Conservation (phyloP, 306 rosid genomes). For the apple (Malus domestica) region DNA sequence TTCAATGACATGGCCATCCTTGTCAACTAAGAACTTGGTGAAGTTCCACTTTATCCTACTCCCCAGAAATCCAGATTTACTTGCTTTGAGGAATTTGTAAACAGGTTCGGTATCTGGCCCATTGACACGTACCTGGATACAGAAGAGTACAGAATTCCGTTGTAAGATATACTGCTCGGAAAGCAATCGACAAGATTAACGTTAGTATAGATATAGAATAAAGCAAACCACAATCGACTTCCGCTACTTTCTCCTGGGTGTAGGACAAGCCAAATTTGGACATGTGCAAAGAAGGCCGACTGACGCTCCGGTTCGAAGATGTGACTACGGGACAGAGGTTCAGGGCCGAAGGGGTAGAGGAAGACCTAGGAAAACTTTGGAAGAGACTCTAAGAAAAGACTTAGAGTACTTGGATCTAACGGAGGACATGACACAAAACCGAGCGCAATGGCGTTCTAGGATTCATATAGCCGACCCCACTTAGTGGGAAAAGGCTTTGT, state of each 20-base stretch:
- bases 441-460: too few species aligned
- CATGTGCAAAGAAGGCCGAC: too few species aligned
- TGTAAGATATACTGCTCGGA: not conserved
- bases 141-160: not conserved
- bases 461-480: too few species aligned
- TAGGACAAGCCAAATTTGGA: too few species aligned
- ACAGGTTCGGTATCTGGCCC: conserved; percentile 62
- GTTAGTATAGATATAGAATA: not conserved
- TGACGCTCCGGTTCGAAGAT: too few species aligned
- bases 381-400: too few species aligned
- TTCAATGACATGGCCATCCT: conserved; percentile 53
- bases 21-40: conserved; percentile 74
- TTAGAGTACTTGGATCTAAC: too few species aligned
- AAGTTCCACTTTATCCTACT: conserved; percentile 89
- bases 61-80: conserved; percentile 56
- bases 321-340: too few species aligned
- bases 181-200: not conserved
- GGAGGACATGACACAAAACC: too few species aligned
- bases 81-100: conserved; percentile 65
- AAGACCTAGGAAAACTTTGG: too few species aligned
- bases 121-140: conserved; percentile 59
- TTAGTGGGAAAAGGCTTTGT: too few species aligned
- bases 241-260: not conserved
- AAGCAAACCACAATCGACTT: not conserved
- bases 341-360: too few species aligned